Evolutionary conservation across 2,329 filamentous ascomycete species (phyloP).

Genomic region (Ophiosphaerella korrae): DNA sequence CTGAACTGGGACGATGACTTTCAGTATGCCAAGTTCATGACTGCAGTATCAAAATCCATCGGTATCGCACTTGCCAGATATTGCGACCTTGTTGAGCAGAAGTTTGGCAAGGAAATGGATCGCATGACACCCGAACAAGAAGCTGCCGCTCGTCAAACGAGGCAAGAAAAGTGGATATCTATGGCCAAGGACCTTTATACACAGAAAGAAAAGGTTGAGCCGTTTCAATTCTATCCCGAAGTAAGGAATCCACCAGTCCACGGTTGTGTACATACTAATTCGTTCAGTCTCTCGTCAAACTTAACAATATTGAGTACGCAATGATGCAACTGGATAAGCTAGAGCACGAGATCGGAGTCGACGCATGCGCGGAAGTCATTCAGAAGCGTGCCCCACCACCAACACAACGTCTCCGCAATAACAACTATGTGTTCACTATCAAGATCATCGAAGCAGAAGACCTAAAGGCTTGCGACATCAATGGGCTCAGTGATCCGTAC

Average conservation of each 20-base stretch:
- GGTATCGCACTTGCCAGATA: conserved; percentile 83
- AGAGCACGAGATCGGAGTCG: conserved; percentile 87
- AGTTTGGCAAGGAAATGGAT: conserved; percentile 92
- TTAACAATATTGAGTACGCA: conserved; percentile 97
- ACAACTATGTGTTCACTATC: conserved; percentile 96
- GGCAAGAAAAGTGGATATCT: conserved; percentile 91
- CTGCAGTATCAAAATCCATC: conserved; percentile 82
- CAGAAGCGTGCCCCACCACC: conserved; percentile 73
- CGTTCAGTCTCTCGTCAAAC: conserved; percentile 85
- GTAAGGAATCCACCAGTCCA: conserved; percentile 55
- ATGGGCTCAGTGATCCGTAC: conserved; percentile 92
- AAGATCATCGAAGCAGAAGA: conserved; percentile 99
- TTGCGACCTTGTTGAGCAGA: conserved; percentile 86
- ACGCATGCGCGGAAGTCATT: conserved; percentile 83
- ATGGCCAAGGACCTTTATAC: conserved; percentile 93
- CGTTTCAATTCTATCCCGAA: conserved; percentile 95
- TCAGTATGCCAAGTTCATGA: conserved; percentile 97
- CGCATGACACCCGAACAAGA: conserved; percentile 85
- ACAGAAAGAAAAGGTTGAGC: conserved; percentile 89
- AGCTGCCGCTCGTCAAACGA: conserved; percentile 74
- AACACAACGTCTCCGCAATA: conserved; percentile 70
- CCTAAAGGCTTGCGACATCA: conserved; percentile 95
- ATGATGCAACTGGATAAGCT: conserved; percentile 90
- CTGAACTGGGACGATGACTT: conserved; percentile 93
- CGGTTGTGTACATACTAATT: conserved; percentile 3